A percentile compares a stretch with the other conserved stretches of the same genome.
Conservation (phyloP, 306 rosid species). For the Rosa rugosa region DNA sequence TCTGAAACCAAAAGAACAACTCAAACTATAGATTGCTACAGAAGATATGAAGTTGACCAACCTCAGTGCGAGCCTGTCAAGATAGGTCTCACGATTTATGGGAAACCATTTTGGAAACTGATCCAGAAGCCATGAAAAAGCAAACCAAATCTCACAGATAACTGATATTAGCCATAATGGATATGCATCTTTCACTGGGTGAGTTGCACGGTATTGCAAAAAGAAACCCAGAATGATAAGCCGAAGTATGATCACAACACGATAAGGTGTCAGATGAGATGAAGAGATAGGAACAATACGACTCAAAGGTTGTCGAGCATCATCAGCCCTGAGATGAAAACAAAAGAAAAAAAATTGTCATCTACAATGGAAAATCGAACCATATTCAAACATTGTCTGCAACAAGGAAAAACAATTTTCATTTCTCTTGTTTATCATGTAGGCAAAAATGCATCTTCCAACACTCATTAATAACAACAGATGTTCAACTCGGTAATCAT, state of each 20-base stretch:
- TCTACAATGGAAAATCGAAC: not conserved
- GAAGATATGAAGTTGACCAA: conserved; percentile 26
- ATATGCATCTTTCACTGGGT: conserved; percentile 94
- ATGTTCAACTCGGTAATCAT: not conserved
- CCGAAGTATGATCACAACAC: conserved; percentile 83
- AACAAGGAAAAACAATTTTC: not conserved
- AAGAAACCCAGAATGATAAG: conserved; percentile 92
- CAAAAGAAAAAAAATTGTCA: conserved; percentile 7
- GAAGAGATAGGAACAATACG: conserved; percentile 90
- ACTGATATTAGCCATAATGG: conserved; percentile 89
- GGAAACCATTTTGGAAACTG: conserved; percentile 99
- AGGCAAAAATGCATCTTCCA: not conserved
- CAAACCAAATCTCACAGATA: conserved; percentile 99
- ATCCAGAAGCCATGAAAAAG: conserved; percentile 95
- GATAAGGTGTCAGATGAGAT: conserved; percentile 89
- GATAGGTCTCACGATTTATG: conserved; percentile 90
- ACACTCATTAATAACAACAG: not conserved
- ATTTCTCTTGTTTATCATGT: conserved; percentile 1
- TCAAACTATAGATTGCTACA: conserved; percentile 1
- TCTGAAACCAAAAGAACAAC: conserved; percentile 9
- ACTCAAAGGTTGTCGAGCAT: conserved; percentile 92
- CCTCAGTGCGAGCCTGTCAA: conserved; percentile 90
- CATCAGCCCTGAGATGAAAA: conserved; percentile 75
- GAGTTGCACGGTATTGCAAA: conserved; percentile 94
- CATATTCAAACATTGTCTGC: not conserved